Base-by-base conservation (phyloP, 306 rosid species). In the Senna siamea region DNA sequence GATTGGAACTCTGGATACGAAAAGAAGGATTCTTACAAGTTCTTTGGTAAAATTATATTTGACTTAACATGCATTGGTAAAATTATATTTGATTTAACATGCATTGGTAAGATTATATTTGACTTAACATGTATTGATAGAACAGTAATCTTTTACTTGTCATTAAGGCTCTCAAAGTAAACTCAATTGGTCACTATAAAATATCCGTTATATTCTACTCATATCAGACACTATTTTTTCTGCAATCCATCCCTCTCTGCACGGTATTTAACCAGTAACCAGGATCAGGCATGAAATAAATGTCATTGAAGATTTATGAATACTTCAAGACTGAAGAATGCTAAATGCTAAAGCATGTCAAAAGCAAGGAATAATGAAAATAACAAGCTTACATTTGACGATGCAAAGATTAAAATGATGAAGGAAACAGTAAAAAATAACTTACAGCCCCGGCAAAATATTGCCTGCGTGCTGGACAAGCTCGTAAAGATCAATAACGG, bases 381-480 rank as follows among this genome's bases (percentile, higher is more conserved):
- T 23, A 50, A 52, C 28, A 41, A 41, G 12, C 70, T 19, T 40
- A 28, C n/a, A 5, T 18, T 13, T 5, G 15, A 57, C 8, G 6
- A 57, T 13, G 30, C 40, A 23, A 10, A 19, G 11, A 35, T 28
- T 40, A 28, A 32, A 50, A 74, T 17, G 35, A 55, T 74, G 15
- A 51, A 9, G 23, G 9, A 40, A 11, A 73, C 47, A 20, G 30
- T 23, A 40, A 17, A 73, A 23, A 9, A 32, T 63, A 50, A 76
- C 98, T 85, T 76, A 93, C 98, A 86, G 72, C 87, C 98, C 80
- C 13, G 98, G 98, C 80, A 93, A 83, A 76, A 90, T 91, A 83
- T 93, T 90, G 64, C 98, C 98, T 0, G 98, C 98, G 28, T 90
- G 98, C 85, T 93, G 98, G 52, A 93, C 97, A 57, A 90, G 97